Base-by-base conservation (phyloP, 148 eudicot genomes). In the Amaranthus palmeri region DNA sequence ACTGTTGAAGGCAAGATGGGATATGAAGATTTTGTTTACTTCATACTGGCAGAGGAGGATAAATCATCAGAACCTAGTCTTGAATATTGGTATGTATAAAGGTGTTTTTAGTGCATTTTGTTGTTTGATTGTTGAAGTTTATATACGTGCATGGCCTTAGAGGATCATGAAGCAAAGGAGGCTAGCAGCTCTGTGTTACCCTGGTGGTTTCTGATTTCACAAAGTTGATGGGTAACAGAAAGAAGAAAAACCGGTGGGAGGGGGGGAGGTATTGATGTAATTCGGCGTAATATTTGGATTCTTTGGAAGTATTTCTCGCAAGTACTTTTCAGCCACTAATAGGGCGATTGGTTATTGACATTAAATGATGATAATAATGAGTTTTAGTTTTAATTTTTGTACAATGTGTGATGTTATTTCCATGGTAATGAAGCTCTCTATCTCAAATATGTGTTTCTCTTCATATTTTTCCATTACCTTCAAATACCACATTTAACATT, bases 1-100 rank as follows among this genome's bases (percentile, higher is more conserved):
- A 86, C 81, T 76, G 88, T 86, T 79, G 98, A 88, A 71, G 96
- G 98, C 46, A 93, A 93, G 86, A 93, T 93, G 98, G 96, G 98
- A 44, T 93, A 93, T 85, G 96, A 93, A 83, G 98, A 93, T 81
- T 93, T 93, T 83, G 96, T 93, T 54, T 90, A 93, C 74, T 93
- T 93, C 82, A 93, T 93, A 79, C 80, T 93, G 54, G 86, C 98
- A 17, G 98, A 93, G 83, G 98, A 93, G 80, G 98, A 93, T 81
- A 93, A 93, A 83, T 85, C 96, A 54, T 91, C 98, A 76, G 98
- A 93, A 74, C 96, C 95, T 76, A 86, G 96, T 82, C 92, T 90
- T 71, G 98, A 93, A 76, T 93, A 87, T 74, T 93, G 98, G 98
- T 90, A 87, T 70, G 87, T 69, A 25, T 77, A 54, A 42, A 48